Conservation (phyloP, 1,284 basidiomycete species). For the Leccinum fallax region DNA sequence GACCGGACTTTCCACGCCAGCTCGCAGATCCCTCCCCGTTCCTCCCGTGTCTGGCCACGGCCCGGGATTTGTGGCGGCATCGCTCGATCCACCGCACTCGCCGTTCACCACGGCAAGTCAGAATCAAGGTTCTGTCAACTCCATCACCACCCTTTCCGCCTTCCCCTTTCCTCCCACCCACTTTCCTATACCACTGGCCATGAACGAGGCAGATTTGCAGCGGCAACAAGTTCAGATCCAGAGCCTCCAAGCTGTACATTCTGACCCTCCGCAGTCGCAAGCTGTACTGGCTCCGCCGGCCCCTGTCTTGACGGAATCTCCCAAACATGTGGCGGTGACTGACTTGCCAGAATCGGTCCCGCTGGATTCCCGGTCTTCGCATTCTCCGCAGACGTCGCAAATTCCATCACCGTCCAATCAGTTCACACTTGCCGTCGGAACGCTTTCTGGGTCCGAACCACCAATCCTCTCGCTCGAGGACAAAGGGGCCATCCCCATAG, state of each 20-base stretch:
- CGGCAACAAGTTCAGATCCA: constrained; percentile 35
- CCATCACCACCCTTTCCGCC: constrained; percentile 65
- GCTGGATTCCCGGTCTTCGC: constrained; percentile 7
- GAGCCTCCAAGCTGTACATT: constrained; percentile 18
- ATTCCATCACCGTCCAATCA: constrained; percentile 7
- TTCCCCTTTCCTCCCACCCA: constrained; percentile 74
- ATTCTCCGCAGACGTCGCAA: constrained; percentile 10
- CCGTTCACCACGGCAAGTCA: constrained; percentile 40
- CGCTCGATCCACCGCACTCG: constrained; percentile 39
- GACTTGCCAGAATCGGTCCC: constrained; percentile 8
- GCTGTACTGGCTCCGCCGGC: constrained; percentile 30
- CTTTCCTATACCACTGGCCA: constrained; percentile 59
- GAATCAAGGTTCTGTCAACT: constrained; percentile 45
- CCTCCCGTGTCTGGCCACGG: constrained; percentile 5
- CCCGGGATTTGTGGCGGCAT: constrained; percentile 13
- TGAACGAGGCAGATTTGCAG: constrained; percentile 28
- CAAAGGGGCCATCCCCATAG: constrained; percentile 2
- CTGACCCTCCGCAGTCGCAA: constrained; percentile 23
- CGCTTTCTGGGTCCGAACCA: background rate
- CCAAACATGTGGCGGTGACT: constrained; percentile 11
- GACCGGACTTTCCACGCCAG: constrained; percentile 29
- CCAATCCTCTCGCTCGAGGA: background rate
- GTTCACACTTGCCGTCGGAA: background rate
- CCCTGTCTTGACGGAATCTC: constrained; percentile 22
- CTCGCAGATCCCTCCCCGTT: constrained; percentile 16